Evolutionary conservation across 2,329 filamentous ascomycete species (phyloP).

Genomic region (Colletotrichum sp.): DNA sequence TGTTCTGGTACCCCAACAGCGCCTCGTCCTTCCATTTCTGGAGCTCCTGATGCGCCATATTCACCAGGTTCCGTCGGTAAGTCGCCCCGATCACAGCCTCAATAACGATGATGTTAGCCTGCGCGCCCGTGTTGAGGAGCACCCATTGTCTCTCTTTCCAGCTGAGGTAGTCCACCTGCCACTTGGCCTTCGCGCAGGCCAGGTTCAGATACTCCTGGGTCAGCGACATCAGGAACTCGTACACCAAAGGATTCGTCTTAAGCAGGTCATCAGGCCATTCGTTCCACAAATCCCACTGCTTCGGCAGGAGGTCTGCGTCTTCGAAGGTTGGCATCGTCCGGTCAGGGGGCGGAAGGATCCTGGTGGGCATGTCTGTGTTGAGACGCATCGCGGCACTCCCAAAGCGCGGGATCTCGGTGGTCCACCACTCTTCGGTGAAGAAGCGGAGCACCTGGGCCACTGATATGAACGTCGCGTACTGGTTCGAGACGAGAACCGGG

Average conservation of each 20-base stretch:
- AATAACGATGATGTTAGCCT: not conserved
- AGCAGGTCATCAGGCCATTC: not conserved
- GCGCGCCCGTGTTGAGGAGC: not conserved
- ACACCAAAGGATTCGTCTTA: not conserved
- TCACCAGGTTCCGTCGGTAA: not conserved
- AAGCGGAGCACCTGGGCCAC: not conserved
- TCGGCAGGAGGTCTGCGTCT: not conserved
- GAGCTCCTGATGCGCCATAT: not conserved
- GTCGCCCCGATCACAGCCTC: not conserved
- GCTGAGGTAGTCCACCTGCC: not conserved
- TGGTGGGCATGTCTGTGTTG: not conserved
- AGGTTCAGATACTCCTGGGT: not conserved
- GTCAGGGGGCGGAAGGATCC: not conserved
- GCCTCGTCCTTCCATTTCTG: not conserved
- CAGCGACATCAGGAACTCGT: not conserved
- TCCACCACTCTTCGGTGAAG: conserved; percentile 31
- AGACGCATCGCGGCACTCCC: conserved; percentile 25
- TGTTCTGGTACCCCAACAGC: not conserved
- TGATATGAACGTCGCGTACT: not conserved
- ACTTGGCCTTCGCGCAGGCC: not conserved
- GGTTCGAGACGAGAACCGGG: not conserved
- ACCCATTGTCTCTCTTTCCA: not conserved
- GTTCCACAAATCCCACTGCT: not conserved
- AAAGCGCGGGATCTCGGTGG: conserved; percentile 25
- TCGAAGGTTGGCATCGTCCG: not conserved